Conservation (phyloP, 441 rosid species). For the California macrophylla region DNA sequence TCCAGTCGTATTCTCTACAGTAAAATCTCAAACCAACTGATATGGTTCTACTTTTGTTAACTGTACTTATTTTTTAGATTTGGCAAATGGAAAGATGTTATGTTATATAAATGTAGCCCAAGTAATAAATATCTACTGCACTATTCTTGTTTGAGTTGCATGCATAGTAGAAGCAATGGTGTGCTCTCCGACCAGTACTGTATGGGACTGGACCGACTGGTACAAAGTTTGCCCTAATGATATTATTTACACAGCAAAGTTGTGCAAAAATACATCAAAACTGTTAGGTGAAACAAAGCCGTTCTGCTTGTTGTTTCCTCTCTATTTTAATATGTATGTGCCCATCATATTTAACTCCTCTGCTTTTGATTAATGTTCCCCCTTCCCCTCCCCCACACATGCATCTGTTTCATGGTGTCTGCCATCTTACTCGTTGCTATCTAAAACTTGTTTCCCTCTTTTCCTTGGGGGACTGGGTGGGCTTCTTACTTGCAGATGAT, state of each 20-base stretch:
- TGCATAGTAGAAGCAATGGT: neutral
- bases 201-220: neutral
- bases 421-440: neutral
- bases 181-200: neutral
- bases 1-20: neutral
- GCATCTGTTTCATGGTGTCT: neutral
- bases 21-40: neutral
- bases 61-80: neutral
- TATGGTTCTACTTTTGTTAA: neutral
- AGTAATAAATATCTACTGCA: neutral
- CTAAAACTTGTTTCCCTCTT: constrained; percentile 2
- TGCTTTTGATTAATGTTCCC: neutral
- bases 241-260: neutral
- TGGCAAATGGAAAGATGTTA: neutral
- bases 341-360: neutral
- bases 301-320: neutral
- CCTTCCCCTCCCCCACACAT: neutral
- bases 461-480: neutral
- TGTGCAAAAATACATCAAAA: neutral
- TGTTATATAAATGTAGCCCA: neutral
- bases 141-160: constrained; percentile 5
- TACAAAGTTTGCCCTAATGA: neutral
- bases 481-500: constrained; percentile 57
- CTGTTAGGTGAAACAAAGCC: neutral
- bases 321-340: neutral